Evolutionary conservation across 306 rosid species (phyloP), one percentile per base, ranked within the genome.

Genomic region (Acacia melanoxylon): DNA sequence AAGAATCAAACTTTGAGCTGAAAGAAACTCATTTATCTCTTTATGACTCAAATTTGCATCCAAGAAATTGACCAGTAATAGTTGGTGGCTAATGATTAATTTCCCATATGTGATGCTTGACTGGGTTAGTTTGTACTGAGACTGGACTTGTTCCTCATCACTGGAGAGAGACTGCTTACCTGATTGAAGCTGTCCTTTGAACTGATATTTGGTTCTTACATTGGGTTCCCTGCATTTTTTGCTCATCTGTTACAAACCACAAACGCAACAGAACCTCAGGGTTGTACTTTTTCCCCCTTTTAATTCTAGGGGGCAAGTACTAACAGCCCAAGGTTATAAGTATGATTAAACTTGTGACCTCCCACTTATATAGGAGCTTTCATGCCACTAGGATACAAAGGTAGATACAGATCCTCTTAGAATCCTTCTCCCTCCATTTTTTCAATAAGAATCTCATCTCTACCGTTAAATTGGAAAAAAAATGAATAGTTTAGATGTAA

Each of bases 1-100:
- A 49, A 76, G 72, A 54, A 13, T 52, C 65, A 56, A 62, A 63
- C 58, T n/a, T 74, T 78, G 54, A 71, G 80, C 75, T 75, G n/a
- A 75, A 81, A 68, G 68, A 56, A 68, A 35, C 40, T 19, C 70
- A 22, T 11, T 13, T 13, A 31, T 62, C 54, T 72, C 49, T 61
- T 11, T 46, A 27, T 35, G 49, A 65, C 16, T 16, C 41, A 31
- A 48, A 66, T 77, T 63, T 62, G 35, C 54, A 16, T 76, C 63
- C 63, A 27, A 29, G 16, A 13, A 49, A 67, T 13, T 27, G 35
- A 62, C 37, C 37, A 14, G 14, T 17, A 78, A 19, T 37, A 37
- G 37, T 49, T 68, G 31, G 33, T 20, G 63, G 62, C 31, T 31
- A 33, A 49, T 41, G 67, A n/a, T 12, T 74, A 81, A 8, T 54